Conservation (phyloP, 2,329 filamentous ascomycete genomes). For the Pseudogymnoascus sp. region DNA sequence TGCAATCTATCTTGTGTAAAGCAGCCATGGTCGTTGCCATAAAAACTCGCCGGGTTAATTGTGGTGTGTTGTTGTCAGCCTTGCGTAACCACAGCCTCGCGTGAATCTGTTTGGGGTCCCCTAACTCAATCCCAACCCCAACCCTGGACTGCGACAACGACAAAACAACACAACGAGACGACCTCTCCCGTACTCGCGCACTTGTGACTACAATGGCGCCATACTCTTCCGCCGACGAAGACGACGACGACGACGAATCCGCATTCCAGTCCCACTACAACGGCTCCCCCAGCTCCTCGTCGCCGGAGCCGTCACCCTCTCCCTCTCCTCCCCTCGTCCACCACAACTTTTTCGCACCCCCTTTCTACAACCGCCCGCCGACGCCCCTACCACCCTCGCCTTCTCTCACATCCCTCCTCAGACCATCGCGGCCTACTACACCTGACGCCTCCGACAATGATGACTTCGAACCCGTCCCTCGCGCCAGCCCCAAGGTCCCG, state of each 20-base stretch:
- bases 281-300: conserved; percentile 20
- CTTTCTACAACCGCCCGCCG: conserved; percentile 95
- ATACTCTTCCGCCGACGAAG: not conserved
- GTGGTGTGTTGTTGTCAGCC: not conserved
- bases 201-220: not conserved
- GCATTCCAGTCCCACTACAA: conserved; percentile 24
- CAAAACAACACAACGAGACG: not conserved
- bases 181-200: not conserved
- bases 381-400: conserved; percentile 89
- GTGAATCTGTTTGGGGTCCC: not conserved
- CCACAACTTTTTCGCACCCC: conserved; percentile 56
- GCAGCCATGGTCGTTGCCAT: too few species aligned
- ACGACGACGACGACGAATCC: conserved; percentile 20
- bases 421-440: conserved; percentile 84
- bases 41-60: not conserved
- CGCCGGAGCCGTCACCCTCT: conserved; percentile 22
- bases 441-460: conserved; percentile 89
- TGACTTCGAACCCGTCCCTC: conserved; percentile 61
- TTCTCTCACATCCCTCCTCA: conserved; percentile 81
- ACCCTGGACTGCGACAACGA: not conserved
- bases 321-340: conserved; percentile 32
- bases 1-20: too few species aligned
- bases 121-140: not conserved
- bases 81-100: not conserved
- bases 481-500: conserved; percentile 86